Percentiles rank a stretch among this genome's conserved stretches.
Evolutionary conservation across 2,329 filamentous ascomycete species (phyloP).

Genomic region (Colletotrichum spinosum): DNA sequence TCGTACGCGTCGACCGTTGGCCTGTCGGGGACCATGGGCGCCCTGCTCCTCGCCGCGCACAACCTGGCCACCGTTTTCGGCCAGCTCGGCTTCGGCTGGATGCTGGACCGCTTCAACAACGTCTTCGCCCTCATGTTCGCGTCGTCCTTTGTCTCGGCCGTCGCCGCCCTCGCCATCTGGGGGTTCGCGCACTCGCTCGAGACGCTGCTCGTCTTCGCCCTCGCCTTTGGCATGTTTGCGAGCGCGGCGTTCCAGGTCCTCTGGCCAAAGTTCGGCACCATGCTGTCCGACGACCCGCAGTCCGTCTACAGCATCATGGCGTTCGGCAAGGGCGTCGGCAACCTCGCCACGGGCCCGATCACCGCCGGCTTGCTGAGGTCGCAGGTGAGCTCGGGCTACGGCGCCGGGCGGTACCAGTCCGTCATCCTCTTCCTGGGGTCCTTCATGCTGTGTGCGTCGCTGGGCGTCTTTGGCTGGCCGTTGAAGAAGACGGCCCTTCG

Average conservation of each 20-base stretch:
- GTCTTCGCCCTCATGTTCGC: conserved; percentile 54
- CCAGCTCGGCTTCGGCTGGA: conserved; percentile 56
- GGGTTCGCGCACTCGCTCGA: conserved; percentile 59
- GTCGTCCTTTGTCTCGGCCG: conserved; percentile 59
- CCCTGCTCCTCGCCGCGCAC: conserved; percentile 60
- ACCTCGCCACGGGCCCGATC: conserved; percentile 43
- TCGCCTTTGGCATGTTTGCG: conserved; percentile 69
- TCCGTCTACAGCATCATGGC: conserved; percentile 45
- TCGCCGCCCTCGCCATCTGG: conserved; percentile 66
- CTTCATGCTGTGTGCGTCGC: conserved; percentile 31
- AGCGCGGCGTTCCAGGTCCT: conserved; percentile 47
- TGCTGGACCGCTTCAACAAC: conserved; percentile 58
- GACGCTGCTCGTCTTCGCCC: conserved; percentile 61
- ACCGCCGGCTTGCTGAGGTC: conserved; percentile 39
- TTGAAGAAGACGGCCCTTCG: conserved; percentile 1
- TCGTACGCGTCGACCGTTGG: conserved; percentile 57
- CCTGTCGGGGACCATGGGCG: conserved; percentile 53
- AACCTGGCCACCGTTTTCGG: conserved; percentile 61
- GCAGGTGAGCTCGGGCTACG: conserved; percentile 27
- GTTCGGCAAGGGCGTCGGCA: conserved; percentile 45
- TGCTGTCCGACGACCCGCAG: conserved; percentile 43
- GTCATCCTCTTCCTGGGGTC: conserved; percentile 33
- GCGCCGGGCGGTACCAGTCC: conserved; percentile 29
- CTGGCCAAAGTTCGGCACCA: conserved; percentile 44
- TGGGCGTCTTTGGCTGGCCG: conserved; percentile 32